phyloP scores from a whole-genome alignment of 495 filamentous ascomycete species.

The Aspergillus kassunensis region DNA sequence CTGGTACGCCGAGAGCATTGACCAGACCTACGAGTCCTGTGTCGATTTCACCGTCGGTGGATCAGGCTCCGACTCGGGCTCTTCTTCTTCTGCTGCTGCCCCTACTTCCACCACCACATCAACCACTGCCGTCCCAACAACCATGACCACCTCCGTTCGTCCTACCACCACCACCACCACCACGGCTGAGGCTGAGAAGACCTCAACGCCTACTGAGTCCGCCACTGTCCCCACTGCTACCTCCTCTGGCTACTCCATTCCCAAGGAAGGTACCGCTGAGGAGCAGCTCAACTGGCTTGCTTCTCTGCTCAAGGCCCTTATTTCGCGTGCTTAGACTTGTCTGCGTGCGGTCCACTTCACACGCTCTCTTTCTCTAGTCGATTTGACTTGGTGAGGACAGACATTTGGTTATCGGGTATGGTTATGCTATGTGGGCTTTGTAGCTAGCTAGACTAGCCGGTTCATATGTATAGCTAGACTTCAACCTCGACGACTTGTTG shows the following conservation, averaged over 20 bases:
- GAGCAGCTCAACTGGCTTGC: constrained; percentile 27
- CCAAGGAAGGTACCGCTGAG: constrained; percentile 24
- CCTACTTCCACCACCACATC: constrained; percentile 9
- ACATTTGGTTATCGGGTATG: no score
- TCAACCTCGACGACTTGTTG: no score
- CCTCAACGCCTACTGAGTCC: neutral
- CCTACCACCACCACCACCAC: constrained; percentile 10
- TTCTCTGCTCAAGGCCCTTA: constrained; percentile 17
- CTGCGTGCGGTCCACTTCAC: neutral
- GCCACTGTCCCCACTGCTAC: constrained; percentile 2
- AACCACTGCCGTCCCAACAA: constrained; percentile 10
- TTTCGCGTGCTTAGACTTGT: constrained; percentile 4
- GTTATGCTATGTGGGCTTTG: no score
- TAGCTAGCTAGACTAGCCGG: no score
- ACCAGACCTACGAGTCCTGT: constrained; percentile 72
- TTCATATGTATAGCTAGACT: no score
- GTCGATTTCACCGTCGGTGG: constrained; percentile 60
- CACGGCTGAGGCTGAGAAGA: neutral
- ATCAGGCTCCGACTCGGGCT: constrained; percentile 23
- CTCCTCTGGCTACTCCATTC: constrained; percentile 14
- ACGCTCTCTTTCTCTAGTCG: no score
- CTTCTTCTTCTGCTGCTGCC: constrained; percentile 12
- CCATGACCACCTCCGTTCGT: neutral
- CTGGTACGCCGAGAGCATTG: constrained; percentile 62
- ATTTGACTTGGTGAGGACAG: no score